Percentiles rank a stretch among this genome's conserved stretches.
phyloP scores from a whole-genome alignment of 192 early-diverging fungal species.

The Phycomyces blakesleeanus region DNA sequence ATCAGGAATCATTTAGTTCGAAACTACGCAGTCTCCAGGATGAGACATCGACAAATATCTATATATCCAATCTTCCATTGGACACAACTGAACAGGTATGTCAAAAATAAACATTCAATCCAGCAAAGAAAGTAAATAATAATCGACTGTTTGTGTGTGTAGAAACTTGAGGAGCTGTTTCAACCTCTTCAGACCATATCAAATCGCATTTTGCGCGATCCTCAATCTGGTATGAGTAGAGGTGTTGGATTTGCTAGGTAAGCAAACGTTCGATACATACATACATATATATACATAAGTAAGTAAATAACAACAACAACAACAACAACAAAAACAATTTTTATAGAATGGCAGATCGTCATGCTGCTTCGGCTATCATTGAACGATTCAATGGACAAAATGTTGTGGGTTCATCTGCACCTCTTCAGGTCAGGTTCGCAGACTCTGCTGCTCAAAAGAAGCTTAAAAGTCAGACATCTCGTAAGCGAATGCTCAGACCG shows the following conservation, averaged over 20 bases:
- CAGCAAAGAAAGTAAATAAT: background rate
- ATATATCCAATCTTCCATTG: constrained; percentile 78
- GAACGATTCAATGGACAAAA: constrained; percentile 58
- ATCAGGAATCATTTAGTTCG: constrained; percentile 65
- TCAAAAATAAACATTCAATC: background rate
- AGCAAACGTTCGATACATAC: background rate
- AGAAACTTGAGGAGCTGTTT: constrained; percentile 61
- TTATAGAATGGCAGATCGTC: constrained; percentile 63
- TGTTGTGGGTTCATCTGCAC: constrained; percentile 56
- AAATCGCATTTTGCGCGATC: constrained; percentile 70
- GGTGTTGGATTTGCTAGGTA: constrained; percentile 80
- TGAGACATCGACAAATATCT: constrained; percentile 74
- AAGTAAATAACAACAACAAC: too few relatives aligned
- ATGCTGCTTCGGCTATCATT: constrained; percentile 63
- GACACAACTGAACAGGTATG: constrained; percentile 69
- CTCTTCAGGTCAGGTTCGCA: constrained; percentile 75
- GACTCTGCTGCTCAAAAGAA: constrained; percentile 77
- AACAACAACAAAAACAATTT: too few relatives aligned
- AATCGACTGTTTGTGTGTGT: constrained; percentile 21
- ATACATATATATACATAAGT: too few relatives aligned
- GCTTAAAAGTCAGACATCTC: constrained; percentile 61
- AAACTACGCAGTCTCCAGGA: constrained; percentile 70
- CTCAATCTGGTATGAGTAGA: constrained; percentile 56
- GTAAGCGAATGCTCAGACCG: constrained; percentile 37
- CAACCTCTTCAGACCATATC: constrained; percentile 64